These are phyloP conservation scores for Mycena haematopus DNA, from an alignment of 768 basidiomycete species.

Conservation along the genomic window DNA sequence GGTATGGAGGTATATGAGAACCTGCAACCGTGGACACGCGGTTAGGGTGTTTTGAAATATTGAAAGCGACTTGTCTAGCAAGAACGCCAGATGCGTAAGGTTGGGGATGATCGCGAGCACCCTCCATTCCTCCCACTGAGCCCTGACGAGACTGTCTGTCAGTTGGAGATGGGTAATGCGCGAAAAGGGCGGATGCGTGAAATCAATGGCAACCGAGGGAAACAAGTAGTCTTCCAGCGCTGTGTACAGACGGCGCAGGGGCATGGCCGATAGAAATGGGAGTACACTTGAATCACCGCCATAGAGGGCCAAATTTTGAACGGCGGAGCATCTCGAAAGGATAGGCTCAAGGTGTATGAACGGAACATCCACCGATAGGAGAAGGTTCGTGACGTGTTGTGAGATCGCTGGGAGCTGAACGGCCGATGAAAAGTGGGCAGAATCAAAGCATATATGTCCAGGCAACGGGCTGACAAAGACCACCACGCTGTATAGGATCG, in stretches of 20 bases:
- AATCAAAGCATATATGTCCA: slow-evolving; percentile 3
- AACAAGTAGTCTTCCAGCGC: not conserved
- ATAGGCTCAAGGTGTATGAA: not conserved
- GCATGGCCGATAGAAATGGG: slow-evolving; percentile 4
- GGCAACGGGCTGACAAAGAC: not conserved
- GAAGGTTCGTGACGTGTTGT: slow-evolving; percentile 3
- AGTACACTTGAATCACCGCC: not conserved
- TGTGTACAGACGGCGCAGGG: not conserved
- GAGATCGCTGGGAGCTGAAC: slow-evolving; percentile 3
- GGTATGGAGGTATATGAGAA: not conserved
- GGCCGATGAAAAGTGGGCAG: not conserved
- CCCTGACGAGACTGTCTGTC: not conserved
- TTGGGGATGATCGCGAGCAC: slow-evolving; percentile 5
- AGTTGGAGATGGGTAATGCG: slow-evolving; percentile 6
- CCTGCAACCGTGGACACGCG: not conserved
- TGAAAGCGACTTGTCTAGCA: not conserved
- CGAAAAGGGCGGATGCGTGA: slow-evolving; percentile 2
- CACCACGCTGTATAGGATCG: slow-evolving; percentile 12
- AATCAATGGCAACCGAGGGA: not conserved
- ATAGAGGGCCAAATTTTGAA: not conserved
- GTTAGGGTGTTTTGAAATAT: not conserved
- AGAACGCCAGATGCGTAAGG: slow-evolving; percentile 13
- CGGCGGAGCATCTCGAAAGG: not conserved
- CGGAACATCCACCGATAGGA: not conserved
- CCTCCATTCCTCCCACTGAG: slow-evolving; percentile 1